Evolutionary conservation across 257 asterid species (phyloP), one percentile per base, ranked within the genome.

Genomic region (Buddleja alternifolia): DNA sequence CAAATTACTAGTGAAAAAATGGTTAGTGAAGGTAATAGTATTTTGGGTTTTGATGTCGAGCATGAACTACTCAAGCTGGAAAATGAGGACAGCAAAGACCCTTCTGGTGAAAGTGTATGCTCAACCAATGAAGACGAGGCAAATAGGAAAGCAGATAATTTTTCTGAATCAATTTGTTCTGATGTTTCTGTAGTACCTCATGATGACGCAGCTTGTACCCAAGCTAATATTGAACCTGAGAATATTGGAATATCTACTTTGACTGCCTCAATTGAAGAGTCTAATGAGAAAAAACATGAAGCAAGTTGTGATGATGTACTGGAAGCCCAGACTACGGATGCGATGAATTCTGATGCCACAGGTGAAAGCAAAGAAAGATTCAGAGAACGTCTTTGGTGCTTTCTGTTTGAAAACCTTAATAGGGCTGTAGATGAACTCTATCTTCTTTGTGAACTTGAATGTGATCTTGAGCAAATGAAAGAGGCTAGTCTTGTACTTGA

Each of bases 371-470:
- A 89, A 75, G 97, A 89, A 86, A 87, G 99, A 81, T 94, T 94
- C 72, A 80, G 99, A 82, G 95, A 94, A 70, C 96, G 99, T 23
- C 96, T 94, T 63, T 94, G 99, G 99, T 82, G 96, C 84, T 94
- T 90, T 86, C 99, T 94, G 45, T 94, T 94, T 81, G 99, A 94
- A 80, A 94, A 89, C 73, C 97, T 94, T 69, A 89, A 91, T 80
- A 85, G 97, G 82, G 90, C 99, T 55, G 82, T 94, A 41, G 97
- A 94, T 80, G 97, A 94, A 82, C 97, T 94, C 63, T 94, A 94
- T 81, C 93, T 94, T 75, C 95, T 94, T 62, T 94, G 99, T 83
- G 99, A 94, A 79, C 90, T 94, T 79, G 99, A 91, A 79, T 91
- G 99, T 71, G 99, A 91, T 77, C 75, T 86, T 75, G 99, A 87